Percentiles rank a stretch among this genome's conserved stretches.
Evolutionary conservation across 441 rosid genomes (phyloP).

Genomic region (Rhodomyrtus psidioides): DNA sequence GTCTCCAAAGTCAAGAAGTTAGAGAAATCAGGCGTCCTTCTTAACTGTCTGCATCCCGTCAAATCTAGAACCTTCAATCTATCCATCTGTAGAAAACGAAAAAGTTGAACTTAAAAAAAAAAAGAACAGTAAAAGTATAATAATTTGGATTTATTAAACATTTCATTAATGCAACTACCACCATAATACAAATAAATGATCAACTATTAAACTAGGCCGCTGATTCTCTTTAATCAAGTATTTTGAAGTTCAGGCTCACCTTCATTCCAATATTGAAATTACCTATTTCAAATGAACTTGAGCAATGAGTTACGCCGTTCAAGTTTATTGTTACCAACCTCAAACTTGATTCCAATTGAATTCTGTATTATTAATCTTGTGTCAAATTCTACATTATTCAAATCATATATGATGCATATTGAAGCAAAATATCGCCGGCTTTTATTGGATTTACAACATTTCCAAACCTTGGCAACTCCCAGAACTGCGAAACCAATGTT

Average conservation of each 20-base stretch:
- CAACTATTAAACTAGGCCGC: background rate
- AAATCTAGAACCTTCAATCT: background rate
- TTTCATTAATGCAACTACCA: background rate
- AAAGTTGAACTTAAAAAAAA: background rate
- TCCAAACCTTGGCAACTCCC: background rate
- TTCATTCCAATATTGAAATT: background rate
- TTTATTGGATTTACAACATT: background rate
- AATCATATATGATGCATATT: background rate
- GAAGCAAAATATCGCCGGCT: background rate
- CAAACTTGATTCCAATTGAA: no score
- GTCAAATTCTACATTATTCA: background rate
- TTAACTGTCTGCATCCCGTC: background rate
- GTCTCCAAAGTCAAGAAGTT: background rate
- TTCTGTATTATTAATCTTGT: background rate
- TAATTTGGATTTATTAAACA: background rate
- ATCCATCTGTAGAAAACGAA: no score
- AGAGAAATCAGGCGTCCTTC: background rate
- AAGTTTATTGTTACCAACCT: background rate
- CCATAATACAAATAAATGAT: background rate
- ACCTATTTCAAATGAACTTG: background rate
- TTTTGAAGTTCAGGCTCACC: background rate
- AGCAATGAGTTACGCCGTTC: background rate
- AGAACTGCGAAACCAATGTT: background rate
- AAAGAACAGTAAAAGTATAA: background rate
- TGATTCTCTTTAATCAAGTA: background rate